Evolutionary conservation across 345 rosid species (phyloP).

Genomic region (Stellera chamaejasme): DNA sequence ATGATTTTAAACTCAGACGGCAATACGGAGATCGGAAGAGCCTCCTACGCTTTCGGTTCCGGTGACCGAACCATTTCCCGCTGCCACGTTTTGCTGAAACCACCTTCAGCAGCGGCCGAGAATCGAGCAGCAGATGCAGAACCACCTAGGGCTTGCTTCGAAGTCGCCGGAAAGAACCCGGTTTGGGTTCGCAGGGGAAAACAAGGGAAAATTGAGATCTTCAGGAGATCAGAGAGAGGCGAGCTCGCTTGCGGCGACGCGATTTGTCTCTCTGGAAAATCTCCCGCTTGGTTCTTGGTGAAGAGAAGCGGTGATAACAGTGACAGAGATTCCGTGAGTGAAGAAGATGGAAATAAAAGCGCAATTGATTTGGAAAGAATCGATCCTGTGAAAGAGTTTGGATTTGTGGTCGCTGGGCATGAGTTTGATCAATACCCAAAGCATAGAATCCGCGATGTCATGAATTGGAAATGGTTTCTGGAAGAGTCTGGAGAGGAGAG

Average conservation of each 20-base stretch:
- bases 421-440: slow-evolving; percentile 64
- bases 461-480: slow-evolving; percentile 79
- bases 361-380: slow-evolving; percentile 25
- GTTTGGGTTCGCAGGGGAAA: slow-evolving; percentile 41
- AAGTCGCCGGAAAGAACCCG: slow-evolving; percentile 67
- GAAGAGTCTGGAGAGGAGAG: slow-evolving; percentile 33
- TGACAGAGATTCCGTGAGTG: slow-evolving; percentile 19
- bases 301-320: slow-evolving; percentile 22
- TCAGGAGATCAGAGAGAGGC: slow-evolving; percentile 42
- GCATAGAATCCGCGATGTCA: slow-evolving; percentile 24
- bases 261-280: slow-evolving; percentile 44
- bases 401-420: slow-evolving; percentile 67
- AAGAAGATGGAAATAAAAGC: slow-evolving; percentile 22
- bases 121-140: slow-evolving; percentile 7
- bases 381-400: slow-evolving; percentile 76
- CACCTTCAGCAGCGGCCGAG: slow-evolving; percentile 14
- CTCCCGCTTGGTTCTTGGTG: slow-evolving; percentile 49
- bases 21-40: slow-evolving; percentile 47
- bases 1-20: slow-evolving; percentile 21
- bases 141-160: slow-evolving; percentile 38
- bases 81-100: slow-evolving; percentile 39
- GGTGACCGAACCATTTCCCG: slow-evolving; percentile 55
- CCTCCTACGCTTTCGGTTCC: slow-evolving; percentile 31
- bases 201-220: slow-evolving; percentile 27
- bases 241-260: slow-evolving; percentile 42